Conservation (phyloP, 306 rosid genomes). For the Luffa aegyptiaca region DNA sequence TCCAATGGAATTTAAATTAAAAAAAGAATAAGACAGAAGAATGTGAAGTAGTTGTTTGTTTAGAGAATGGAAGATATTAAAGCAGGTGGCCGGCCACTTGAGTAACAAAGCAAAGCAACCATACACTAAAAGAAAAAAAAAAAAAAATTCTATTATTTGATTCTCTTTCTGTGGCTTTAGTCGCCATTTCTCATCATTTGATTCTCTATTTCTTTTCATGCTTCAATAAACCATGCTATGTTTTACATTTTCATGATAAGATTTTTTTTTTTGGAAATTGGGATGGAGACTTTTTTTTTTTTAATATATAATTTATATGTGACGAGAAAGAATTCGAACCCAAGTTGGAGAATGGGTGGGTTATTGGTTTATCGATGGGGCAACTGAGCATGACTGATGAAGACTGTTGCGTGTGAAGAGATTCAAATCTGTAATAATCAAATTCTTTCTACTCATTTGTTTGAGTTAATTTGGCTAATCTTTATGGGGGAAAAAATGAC, state of each 20-base stretch:
- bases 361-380: background rate
- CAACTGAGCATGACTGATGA: background rate
- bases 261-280: background rate
- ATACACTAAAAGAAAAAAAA: background rate
- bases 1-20: too few relatives aligned
- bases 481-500: too few relatives aligned
- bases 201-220: background rate
- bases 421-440: background rate
- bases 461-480: background rate
- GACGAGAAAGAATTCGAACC: background rate
- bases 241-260: background rate
- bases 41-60: background rate
- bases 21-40: background rate
- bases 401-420: background rate
- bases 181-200: background rate
- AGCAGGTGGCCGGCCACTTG: constrained; percentile 1
- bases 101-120: background rate
- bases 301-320: background rate
- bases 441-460: background rate
- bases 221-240: background rate
- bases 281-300: background rate
- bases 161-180: background rate
- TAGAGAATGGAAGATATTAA: background rate
- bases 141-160: background rate
- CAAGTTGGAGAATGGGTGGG: background rate